Base-by-base conservation (phyloP, 371 early-diverging fungal genomes). In the Mucor indicus region DNA sequence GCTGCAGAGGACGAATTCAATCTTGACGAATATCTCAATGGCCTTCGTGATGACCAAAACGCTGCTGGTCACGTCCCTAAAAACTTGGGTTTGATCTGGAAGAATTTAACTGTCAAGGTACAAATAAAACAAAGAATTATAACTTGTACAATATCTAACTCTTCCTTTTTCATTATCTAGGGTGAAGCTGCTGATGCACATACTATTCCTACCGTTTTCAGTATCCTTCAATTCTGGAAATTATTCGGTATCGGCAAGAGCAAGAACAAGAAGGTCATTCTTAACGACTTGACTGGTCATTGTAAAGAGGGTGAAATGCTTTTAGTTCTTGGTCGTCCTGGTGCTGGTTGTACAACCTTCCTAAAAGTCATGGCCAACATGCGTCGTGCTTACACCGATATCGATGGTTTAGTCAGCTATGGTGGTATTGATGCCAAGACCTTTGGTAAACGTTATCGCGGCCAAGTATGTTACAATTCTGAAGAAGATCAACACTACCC, bases 401-500 rank as follows among this genome's bases (percentile, higher is more conserved):
- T 87, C 13, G 44, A 51, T 0, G 88, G 88, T 21, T 66, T 64
- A 9, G 73, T 82, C n/a, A 67, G 66, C 27, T 85, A 83, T 47
- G 83, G 84, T 7, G 84, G 84, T 9, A 74, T 87, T 53, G 71
- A 73, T n/a, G 63, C 80, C 5, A 40, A 71, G 7, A 76, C 73
- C 20, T 77, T 87, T 46, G 48, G 50, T 4, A 67, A 75, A 38
- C 55, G 68, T 31, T 82, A 79, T 42, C 75, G 75, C 23, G 81
- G 81, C 11, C 80, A 85, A 57, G 81, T 83, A 7, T 69, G 77
- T 38, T 87, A 85, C 56, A 81, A 80, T 56, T 74, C 74, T 60
- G 88, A 88, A 58, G 84, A 88, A 55, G 88, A 88, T 54, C 74
- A 74, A 41, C 86, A 88, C 45, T 83, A 80, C 38, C 81, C 88